phyloP scores from a whole-genome alignment of 805 yeast species.

The Zygotorulaspora sp. region DNA sequence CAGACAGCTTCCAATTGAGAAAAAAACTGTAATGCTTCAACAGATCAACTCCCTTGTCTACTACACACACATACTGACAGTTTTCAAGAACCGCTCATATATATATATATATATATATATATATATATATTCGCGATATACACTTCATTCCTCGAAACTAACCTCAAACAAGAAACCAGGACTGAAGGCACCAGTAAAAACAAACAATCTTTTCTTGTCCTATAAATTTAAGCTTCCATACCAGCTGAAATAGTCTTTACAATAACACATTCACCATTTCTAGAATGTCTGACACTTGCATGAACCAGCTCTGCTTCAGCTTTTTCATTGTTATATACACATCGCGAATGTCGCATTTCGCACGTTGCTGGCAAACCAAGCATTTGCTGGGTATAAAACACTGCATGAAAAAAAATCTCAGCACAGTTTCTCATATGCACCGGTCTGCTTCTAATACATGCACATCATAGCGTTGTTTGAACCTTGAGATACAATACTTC shows the following conservation, averaged over 20 bases:
- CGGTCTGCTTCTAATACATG: too few species aligned
- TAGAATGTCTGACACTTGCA: slow-evolving; percentile 2
- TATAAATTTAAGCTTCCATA: too few species aligned
- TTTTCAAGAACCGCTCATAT: too few species aligned
- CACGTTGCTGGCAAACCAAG: slow-evolving; percentile 2
- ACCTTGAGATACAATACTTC: too few species aligned
- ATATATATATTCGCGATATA: not conserved
- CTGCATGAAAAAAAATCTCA: not conserved
- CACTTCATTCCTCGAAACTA: not conserved
- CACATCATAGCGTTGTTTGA: too few species aligned
- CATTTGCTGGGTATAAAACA: not conserved
- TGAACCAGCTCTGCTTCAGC: slow-evolving; percentile 1
- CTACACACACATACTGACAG: too few species aligned
- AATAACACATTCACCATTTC: not conserved
- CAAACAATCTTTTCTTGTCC: too few species aligned
- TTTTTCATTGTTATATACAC: not conserved
- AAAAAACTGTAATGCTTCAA: too few species aligned
- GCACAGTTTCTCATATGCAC: too few species aligned
- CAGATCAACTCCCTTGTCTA: slow-evolving; percentile 1
- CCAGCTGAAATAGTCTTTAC: too few species aligned
- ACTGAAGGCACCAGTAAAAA: too few species aligned
- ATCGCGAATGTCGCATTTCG: slow-evolving; percentile 2
- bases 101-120: slow-evolving; percentile 1
- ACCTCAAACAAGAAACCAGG: not conserved
- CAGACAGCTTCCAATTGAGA: too few species aligned